Evolutionary conservation across 345 rosid species (phyloP), one percentile per base, ranked within the genome.

Genomic region (Brassica rapa): DNA sequence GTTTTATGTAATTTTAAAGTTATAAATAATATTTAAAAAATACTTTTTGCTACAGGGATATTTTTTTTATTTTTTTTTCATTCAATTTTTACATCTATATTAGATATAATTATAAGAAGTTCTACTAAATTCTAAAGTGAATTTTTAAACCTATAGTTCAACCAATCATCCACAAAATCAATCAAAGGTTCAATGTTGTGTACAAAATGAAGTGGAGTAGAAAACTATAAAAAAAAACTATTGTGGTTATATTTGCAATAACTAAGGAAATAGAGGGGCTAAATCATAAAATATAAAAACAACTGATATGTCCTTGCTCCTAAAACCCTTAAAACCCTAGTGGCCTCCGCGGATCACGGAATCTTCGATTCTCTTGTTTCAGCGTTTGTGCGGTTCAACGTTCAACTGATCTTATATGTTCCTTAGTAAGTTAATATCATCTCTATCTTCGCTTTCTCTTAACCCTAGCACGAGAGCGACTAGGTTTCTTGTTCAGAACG

Each of bases 401-500:
- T 30, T 43, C 14, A 7, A 15, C 23, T 61, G 10, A 64, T 53
- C 37, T 56, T 35, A 71, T 71, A 83, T 86, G 91, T 86, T 25
- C 29, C 83, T 93, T 33, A 76, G 69, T 16, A 86, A 74, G 53
- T 9, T 87, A 19, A 56, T 88, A 4, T 82, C 83, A 59, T 88
- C 89, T 35, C 59, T 91, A 25, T 74, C 89, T 1, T 75, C 87
- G n/a, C 25, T 82, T 66, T 67, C 85, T 0, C 79, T 85, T 27
- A 69, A 66, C 68, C 77, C 77, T 32, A 77, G 77, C 77, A 32
- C 82, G 8, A 72, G 67, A 76, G 39, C 79, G 1, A 53, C 71
- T 32, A 73, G 75, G 64, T 55, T 81, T 71, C 61, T 86, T 27
- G 75, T 53, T 64, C 79, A 63, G 24, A 79, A 72, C 27, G 63